Evolutionary conservation across 768 basidiomycete genomes (phyloP).

Genomic region (Lepiota brunneoincarnata): DNA sequence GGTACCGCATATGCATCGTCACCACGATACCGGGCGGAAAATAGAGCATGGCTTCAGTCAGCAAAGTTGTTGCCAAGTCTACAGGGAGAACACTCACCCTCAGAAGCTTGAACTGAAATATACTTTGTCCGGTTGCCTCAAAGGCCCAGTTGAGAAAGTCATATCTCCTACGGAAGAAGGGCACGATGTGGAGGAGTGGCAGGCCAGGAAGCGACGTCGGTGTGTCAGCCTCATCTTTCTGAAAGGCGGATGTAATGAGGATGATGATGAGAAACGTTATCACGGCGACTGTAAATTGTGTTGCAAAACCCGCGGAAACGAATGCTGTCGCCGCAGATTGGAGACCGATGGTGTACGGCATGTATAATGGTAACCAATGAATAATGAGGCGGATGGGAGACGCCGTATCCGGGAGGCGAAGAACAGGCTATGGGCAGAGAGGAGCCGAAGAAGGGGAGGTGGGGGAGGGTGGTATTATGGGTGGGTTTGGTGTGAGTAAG

Average conservation of each 20-base stretch:
- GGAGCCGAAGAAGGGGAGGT: not conserved
- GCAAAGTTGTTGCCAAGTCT: not conserved
- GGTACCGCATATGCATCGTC: no score
- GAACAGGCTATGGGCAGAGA: not conserved
- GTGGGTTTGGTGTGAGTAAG: not conserved
- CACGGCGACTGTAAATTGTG: constrained; percentile 46
- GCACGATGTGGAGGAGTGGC: constrained; percentile 53
- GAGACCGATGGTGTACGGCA: constrained; percentile 52
- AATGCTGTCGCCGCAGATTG: constrained; percentile 47
- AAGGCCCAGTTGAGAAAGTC: constrained; percentile 77
- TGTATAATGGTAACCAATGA: constrained; percentile 24
- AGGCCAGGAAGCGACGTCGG: constrained; percentile 58
- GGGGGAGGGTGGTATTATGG: not conserved
- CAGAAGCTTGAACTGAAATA: constrained; percentile 71
- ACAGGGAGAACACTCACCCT: constrained; percentile 41
- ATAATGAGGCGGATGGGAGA: constrained; percentile 22
- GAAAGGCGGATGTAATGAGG: constrained; percentile 41
- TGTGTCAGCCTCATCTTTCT: constrained; percentile 47
- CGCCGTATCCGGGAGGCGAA: constrained; percentile 12
- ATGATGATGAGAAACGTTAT: constrained; percentile 45
- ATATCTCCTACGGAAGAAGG: constrained; percentile 68
- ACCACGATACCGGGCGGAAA: no score
- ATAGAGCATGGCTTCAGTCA: not conserved
- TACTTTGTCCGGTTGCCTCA: constrained; percentile 57
- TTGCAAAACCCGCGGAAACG: constrained; percentile 47